Evolutionary conservation across 2,329 filamentous ascomycete species (phyloP).

Genomic region (Zymoseptoria tritici): DNA sequence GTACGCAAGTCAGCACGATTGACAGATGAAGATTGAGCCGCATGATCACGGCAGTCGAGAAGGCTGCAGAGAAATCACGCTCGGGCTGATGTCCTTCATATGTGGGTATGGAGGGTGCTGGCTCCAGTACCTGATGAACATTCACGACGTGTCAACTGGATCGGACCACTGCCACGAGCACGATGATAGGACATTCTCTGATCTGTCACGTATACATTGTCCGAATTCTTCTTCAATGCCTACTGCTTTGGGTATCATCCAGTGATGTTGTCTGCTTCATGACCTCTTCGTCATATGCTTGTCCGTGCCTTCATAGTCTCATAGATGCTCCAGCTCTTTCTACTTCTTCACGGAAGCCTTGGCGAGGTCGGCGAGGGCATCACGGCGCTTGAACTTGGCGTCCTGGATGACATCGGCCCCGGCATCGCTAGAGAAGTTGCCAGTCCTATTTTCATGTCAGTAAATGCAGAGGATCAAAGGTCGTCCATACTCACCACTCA

Average conservation of each 20-base stretch:
- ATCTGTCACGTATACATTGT: not conserved
- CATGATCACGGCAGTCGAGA: no score
- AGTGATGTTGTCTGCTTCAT: not conserved
- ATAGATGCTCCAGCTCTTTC: not conserved
- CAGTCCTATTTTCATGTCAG: conserved; percentile 29
- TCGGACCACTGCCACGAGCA: no score
- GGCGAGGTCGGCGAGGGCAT: conserved; percentile 60
- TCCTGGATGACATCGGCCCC: conserved; percentile 66
- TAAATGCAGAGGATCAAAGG: not conserved
- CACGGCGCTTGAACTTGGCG: conserved; percentile 68
- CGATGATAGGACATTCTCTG: not conserved
- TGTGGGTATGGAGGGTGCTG: no score
- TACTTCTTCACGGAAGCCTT: conserved; percentile 31
- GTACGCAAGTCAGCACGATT: not conserved
- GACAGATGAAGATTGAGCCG: not conserved
- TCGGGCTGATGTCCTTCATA: no score
- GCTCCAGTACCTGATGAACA: no score
- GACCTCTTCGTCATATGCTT: not conserved
- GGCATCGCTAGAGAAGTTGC: conserved; percentile 63
- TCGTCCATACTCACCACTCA: conserved; percentile 43
- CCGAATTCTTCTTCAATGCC: not conserved
- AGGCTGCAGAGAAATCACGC: no score
- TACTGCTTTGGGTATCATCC: conserved; percentile 1
- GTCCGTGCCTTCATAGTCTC: not conserved
- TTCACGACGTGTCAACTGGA: no score